Evolutionary conservation across 2,329 filamentous ascomycete genomes (phyloP).

Genomic region (Cordyceps cicadae): DNA sequence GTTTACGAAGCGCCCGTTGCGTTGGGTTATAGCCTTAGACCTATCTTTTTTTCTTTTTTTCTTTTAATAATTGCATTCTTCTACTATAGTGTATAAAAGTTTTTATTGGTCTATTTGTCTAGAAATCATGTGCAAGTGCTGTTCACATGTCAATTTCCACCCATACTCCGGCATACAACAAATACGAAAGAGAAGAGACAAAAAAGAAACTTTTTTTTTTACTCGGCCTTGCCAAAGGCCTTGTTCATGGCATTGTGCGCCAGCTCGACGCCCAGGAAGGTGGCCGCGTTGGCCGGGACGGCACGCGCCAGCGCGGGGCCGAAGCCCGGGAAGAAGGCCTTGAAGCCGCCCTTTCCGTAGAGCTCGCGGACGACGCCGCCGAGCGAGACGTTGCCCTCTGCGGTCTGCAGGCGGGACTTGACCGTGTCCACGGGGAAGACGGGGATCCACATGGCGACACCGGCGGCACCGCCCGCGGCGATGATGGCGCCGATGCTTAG

Average conservation of each 20-base stretch:
- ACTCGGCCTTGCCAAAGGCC: constrained; percentile 44
- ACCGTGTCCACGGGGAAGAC: constrained; percentile 97
- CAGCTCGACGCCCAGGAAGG: constrained; percentile 79
- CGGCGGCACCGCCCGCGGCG: constrained; percentile 78
- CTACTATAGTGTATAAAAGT: too few relatives aligned
- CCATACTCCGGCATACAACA: neutral
- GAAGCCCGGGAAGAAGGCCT: constrained; percentile 95
- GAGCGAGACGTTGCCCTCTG: constrained; percentile 75
- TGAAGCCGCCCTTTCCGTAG: constrained; percentile 74
- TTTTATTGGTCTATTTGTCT: neutral
- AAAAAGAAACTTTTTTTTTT: neutral
- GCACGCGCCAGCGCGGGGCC: constrained; percentile 87
- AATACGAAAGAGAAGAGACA: neutral
- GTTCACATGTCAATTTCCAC: neutral
- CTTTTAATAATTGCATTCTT: too few relatives aligned
- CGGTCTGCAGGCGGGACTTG: constrained; percentile 88
- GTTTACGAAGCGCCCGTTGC: neutral
- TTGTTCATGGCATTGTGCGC: constrained; percentile 77
- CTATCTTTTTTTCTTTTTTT: too few relatives aligned
- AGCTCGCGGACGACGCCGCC: constrained; percentile 70
- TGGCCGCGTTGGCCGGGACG: constrained; percentile 92
- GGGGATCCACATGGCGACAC: constrained; percentile 98
- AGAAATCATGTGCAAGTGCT: neutral
- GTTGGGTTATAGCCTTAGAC: too few relatives aligned
- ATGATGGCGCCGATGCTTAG: constrained; percentile 77